Base-by-base conservation (phyloP, 2,329 filamentous ascomycete species). In the Fusarium proliferatum region DNA sequence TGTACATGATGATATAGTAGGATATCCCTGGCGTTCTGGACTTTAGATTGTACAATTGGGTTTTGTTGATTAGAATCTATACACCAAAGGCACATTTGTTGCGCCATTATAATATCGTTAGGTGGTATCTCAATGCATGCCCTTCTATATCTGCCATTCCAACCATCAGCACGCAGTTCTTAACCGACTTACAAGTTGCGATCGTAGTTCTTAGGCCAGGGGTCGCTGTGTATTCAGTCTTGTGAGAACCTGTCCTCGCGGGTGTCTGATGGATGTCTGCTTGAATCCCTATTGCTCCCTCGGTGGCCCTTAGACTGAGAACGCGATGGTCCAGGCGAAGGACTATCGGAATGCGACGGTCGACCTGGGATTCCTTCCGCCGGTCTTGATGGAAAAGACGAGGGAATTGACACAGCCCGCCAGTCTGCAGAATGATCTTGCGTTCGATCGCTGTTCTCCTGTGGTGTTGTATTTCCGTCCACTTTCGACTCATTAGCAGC, bases 61-160 rank as follows among this genome's bases (percentile, higher is more conserved):
- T 11, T 48, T 75, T 61, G 61, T 53, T 73, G 67, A 69, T 75
- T 73, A 70, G 55, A 69, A 53, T 69, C 41, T 75, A 75, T 70
- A 53, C 45, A 64, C 58, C 34, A 56, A 19, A 56, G 58, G 45
- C 45, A 52, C 61, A 43, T 43, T 11, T 74, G 30, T 51, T 45
- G 39, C 51, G 46, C 51, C 43, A 48, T 46, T 61, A 39, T 65
- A 34, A 28, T 36, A 65, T 72, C 64, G 36, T 64, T 55, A 51
- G 30, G 55, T 74, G 60, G 56, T 69, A 72, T 74, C 59, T 74
- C 48, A 46, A 70, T 66, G 67, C 58, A 55, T 61, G 43, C 38
- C 53, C 21, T 52, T 58, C 51, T 73, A 59, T 61, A 58, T 64
- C 46, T 49, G 26, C 26, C 36, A 39, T 15, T 28, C 28, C 33